Base-by-base conservation (phyloP, 83 land plant species). In the Picea engelmannii region DNA sequence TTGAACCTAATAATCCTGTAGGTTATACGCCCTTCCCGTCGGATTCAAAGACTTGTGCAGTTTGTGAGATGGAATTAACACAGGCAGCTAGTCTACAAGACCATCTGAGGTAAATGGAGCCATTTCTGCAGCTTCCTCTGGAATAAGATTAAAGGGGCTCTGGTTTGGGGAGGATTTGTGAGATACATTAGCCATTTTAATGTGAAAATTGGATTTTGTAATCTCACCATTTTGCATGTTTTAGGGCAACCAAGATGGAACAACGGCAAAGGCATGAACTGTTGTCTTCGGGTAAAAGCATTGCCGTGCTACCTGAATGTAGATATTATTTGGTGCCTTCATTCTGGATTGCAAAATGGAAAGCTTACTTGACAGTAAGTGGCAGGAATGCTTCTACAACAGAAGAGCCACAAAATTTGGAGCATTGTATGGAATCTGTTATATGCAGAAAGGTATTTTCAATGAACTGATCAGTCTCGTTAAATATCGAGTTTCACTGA, bases 231-330 rank as follows among this genome's bases (percentile, higher is more conserved):
- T 5, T 21, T 49, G n/a, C 59, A 71, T 82, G 35, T 79, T 88
- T 80, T 90, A 96, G 99, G 86, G 93, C 78, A 38, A 88, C 83
- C 73, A 96, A 95, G 82, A 79, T 91, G 55, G 91, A 90, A 82
- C 96, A 94, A 81, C 89, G 94, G 23, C 93, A 90, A 49, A 96
- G 92, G 85, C 99, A 96, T 85, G 99, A 96, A 40, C 89, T 91
- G 79, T 80, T 96, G 64, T 91, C 86, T 59, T 12, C 67, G 38
- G 92, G 93, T 11, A 94, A 91, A 85, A 83, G 77, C 78, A 73
- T 90, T 83, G 86, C 86, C 68, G 87, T 96, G 71, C 79, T 66
- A 81, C 84, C 90, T 47, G 82, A 84, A 66, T 81, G 81, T 81
- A 82, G 70, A 62, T 95, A 95, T 83, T 93, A 82, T 83, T 88